Percentiles rank a stretch among this genome's conserved stretches.
These are phyloP conservation scores for Exutisphaerella laricina DNA, from an alignment of 2,329 filamentous ascomycete species.

Conservation along the genomic window DNA sequence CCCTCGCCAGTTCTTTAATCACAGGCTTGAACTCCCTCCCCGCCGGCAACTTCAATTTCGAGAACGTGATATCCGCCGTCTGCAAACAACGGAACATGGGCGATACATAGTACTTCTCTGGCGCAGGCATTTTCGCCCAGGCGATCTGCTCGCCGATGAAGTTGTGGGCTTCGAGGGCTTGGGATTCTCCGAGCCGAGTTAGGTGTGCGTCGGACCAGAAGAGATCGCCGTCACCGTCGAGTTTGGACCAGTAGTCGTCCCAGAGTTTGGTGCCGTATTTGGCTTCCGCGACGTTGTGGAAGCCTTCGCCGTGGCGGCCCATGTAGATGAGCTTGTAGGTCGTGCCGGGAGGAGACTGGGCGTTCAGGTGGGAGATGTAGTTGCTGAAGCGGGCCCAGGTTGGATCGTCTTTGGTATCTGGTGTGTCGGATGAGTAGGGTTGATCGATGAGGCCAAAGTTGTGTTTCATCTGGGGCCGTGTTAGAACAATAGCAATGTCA, in stretches of 20 bases:
- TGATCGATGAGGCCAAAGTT: conserved; percentile 47
- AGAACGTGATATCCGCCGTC: conserved; percentile 59
- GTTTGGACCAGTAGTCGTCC: conserved; percentile 62
- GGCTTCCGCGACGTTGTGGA: conserved; percentile 57
- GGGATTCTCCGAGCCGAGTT: conserved; percentile 51
- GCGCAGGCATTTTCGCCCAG: conserved; percentile 52
- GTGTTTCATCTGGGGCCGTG: conserved; percentile 16
- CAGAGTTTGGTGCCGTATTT: conserved; percentile 64
- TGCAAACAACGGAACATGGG: conserved; percentile 59
- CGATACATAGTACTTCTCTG: conserved; percentile 60
- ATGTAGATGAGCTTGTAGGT: conserved; percentile 63
- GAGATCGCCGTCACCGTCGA: conserved; percentile 58
- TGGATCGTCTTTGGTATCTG: conserved; percentile 34
- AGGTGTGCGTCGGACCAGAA: conserved; percentile 61
- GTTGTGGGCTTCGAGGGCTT: conserved; percentile 53
- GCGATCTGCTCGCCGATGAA: conserved; percentile 55
- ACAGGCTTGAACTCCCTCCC: conserved; percentile 51
- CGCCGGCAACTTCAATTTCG: conserved; percentile 47
- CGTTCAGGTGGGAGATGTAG: conserved; percentile 51
- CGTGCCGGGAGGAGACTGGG: conserved; percentile 41
- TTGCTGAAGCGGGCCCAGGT: conserved; percentile 61
- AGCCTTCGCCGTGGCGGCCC: conserved; percentile 64
- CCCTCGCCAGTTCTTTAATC: conserved; percentile 59
- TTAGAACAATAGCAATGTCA: too few species aligned
- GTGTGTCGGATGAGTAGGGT: conserved; percentile 32